Base-by-base conservation (phyloP, 129 eudicot species). In the Flaveria robusta region DNA sequence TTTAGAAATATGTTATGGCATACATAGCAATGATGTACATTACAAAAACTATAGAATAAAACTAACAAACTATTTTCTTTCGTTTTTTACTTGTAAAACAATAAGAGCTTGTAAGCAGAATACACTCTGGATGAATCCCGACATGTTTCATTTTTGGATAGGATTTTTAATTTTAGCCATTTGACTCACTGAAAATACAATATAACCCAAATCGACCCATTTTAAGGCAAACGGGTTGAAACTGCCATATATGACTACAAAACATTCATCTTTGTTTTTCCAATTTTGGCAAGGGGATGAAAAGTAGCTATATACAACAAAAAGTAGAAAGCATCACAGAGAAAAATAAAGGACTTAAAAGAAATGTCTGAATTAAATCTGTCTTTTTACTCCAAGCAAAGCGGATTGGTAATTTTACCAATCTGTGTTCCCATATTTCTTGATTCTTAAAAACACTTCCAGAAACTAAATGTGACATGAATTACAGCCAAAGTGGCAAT, bases 381-480 rank as follows among this genome's bases (percentile, higher is more conserved):
- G 5, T 50, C 47, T 29, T 49, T 70, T 27, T 51, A 63, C 63
- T 49, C 47, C 60, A 26, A 71, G 27, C 29, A 71, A 24, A 47
- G 47, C 39, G 14, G 42, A 9, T 71, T 29, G 26, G 42, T 71
- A n/a, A n/a, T 4, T 27, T 71, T 5, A 7, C 49, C 26, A 1
- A 7, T 22, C 13, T 37, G 13, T 46, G 50, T 47, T 47, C 52
- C 41, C 58, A 20, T 65, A 43, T 52, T 43, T 43, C 11, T 37
- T 26, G 1, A 54, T 58, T 55, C 31, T 16, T 58, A 45, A 68
- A 52, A 23, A 34, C 31, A 49, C 68, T 23, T 43, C 4, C 29
- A 62, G 58, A 74, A 60, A 26, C 72, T 65, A 27, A 34, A 9
- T 46, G 19, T 31, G 18, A 56, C 73, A 68, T 66, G 20, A 26